These are phyloP conservation scores for Aspergillus bertholletiae DNA, from an alignment of 495 filamentous ascomycete species.

Conservation along the genomic window DNA sequence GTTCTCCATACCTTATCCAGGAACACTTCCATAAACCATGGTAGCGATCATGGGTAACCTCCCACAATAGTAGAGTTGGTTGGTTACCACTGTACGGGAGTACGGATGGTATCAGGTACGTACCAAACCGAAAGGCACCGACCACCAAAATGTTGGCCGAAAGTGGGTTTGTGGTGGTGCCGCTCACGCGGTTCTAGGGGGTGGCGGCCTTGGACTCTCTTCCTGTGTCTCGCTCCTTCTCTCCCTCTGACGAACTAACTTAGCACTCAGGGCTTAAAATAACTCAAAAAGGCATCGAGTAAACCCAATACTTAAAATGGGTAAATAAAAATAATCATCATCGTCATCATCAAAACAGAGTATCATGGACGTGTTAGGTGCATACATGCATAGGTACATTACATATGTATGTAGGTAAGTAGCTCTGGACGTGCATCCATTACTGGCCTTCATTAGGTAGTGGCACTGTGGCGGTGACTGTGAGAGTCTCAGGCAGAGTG, in stretches of 20 bases:
- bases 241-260: constrained; percentile 3
- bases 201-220: constrained; percentile 27
- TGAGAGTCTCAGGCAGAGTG: background rate
- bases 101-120: constrained; percentile 16
- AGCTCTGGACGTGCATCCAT: background rate
- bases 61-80: background rate
- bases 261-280: constrained; percentile 7
- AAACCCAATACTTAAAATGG: background rate
- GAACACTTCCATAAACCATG: background rate
- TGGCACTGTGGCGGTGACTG: constrained; percentile 4
- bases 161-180: constrained; percentile 26
- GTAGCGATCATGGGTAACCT: background rate
- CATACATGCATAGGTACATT: background rate
- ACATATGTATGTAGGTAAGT: background rate
- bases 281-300: background rate
- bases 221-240: too few relatives aligned
- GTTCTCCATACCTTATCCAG: background rate
- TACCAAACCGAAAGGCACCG: constrained; percentile 11
- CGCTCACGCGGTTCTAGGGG: constrained; percentile 35
- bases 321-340: background rate
- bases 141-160: constrained; percentile 17
- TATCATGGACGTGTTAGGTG: background rate
- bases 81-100: constrained; percentile 7
- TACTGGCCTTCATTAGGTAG: background rate
- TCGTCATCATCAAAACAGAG: background rate